phyloP scores from a whole-genome alignment of 2,329 filamentous ascomycete species.

The Xylariaceae sp. region DNA sequence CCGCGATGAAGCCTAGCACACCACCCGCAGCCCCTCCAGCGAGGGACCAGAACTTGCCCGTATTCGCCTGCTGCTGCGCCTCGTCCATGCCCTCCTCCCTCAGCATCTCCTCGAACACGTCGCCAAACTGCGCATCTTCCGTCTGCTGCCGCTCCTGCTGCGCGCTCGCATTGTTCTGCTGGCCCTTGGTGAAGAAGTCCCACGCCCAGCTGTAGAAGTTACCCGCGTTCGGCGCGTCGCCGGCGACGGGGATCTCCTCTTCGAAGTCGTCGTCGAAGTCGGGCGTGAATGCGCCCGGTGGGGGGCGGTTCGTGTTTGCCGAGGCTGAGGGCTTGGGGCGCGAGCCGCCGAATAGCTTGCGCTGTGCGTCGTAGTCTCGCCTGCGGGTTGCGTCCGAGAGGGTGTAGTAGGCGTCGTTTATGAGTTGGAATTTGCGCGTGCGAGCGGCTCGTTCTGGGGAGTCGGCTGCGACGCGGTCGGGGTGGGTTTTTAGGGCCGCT shows the following conservation, averaged over 20 bases:
- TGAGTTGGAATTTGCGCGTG: slow-evolving; percentile 85
- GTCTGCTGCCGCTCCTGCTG: slow-evolving; percentile 50
- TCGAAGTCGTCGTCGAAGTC: slow-evolving; percentile 47
- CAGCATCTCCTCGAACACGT: slow-evolving; percentile 88
- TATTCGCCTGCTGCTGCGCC: slow-evolving; percentile 51
- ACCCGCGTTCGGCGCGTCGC: slow-evolving; percentile 39
- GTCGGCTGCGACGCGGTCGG: slow-evolving; percentile 80
- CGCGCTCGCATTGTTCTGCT: slow-evolving; percentile 34
- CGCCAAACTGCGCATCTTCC: slow-evolving; percentile 80
- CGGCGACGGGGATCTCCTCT: slow-evolving; percentile 39
- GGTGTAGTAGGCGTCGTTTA: slow-evolving; percentile 92
- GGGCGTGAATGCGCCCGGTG: slow-evolving; percentile 39
- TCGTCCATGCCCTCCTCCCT: slow-evolving; percentile 81
- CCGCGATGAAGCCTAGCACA: slow-evolving; percentile 91
- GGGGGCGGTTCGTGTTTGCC: slow-evolving; percentile 33
- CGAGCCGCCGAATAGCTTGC: slow-evolving; percentile 54
- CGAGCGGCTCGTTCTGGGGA: slow-evolving; percentile 78
- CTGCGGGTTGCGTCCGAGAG: slow-evolving; percentile 77
- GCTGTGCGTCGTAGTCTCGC: slow-evolving; percentile 78
- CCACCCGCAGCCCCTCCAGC: slow-evolving; percentile 84
- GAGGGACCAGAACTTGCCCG: slow-evolving; percentile 82
- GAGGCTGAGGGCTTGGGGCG: slow-evolving; percentile 42
- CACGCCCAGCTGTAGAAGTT: slow-evolving; percentile 73
- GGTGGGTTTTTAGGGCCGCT: slow-evolving; percentile 87
- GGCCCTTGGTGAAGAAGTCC: slow-evolving; percentile 53